A percentile compares a stretch with the other conserved stretches of the same genome.
Evolutionary conservation across 2,329 filamentous ascomycete species (phyloP).

Genomic region (Scedosporium apiospermum): DNA sequence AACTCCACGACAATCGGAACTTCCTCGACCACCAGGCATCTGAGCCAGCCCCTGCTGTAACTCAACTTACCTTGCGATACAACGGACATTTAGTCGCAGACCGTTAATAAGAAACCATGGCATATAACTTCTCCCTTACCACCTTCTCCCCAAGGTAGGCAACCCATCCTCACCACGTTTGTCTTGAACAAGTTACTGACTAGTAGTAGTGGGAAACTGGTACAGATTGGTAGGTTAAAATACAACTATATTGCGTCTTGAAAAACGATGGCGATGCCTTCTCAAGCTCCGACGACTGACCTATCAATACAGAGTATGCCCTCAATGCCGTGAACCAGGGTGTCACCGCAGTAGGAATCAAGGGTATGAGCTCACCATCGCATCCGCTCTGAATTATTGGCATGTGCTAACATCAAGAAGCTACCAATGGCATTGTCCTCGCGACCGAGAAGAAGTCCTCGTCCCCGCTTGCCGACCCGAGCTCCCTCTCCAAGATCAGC

Average conservation of each 20-base stretch:
- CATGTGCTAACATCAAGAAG: conserved; percentile 34
- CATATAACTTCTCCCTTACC: conserved; percentile 72
- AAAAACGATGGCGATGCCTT: neutral
- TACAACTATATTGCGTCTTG: neutral
- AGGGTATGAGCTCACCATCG: conserved; percentile 50
- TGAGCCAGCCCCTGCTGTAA: neutral
- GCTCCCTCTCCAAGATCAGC: conserved; percentile 93
- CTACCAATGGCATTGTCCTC: conserved; percentile 96
- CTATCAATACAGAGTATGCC: conserved; percentile 69
- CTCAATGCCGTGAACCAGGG: conserved; percentile 98
- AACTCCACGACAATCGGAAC: neutral
- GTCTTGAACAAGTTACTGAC: conserved; percentile 30
- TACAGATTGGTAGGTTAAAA: conserved; percentile 68
- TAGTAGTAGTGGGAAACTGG: conserved; percentile 77
- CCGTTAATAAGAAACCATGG: conserved; percentile 7
- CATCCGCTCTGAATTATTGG: neutral
- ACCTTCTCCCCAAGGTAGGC: conserved; percentile 97
- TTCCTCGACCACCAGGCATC: neutral
- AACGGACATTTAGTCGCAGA: neutral
- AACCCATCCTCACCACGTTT: conserved; percentile 14
- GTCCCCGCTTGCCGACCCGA: conserved; percentile 89
- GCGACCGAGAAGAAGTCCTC: conserved; percentile 99
- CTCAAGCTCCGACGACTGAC: neutral
- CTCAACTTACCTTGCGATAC: neutral
- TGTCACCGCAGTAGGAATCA: conserved; percentile 96